Evolutionary conservation across 2,329 filamentous ascomycete species (phyloP).

Genomic region (Seiridium unicorne): DNA sequence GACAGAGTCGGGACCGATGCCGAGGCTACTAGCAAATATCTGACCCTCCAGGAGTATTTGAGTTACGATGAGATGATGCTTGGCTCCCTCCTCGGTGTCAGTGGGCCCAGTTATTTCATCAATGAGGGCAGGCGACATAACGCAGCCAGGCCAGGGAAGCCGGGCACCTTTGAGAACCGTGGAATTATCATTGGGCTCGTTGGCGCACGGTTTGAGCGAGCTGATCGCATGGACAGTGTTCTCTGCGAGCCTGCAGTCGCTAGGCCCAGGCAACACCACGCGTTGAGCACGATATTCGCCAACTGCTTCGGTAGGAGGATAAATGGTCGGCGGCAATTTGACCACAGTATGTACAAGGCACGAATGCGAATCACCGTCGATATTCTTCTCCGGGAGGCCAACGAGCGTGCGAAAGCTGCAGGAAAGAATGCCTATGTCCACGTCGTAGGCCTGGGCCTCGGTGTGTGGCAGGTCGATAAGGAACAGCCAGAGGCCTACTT

Average conservation of each 20-base stretch:
- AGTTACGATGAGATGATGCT: conserved; percentile 35
- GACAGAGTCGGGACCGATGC: conserved; percentile 23
- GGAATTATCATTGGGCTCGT: conserved; percentile 31
- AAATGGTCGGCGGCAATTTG: conserved; percentile 11
- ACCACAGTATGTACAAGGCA: conserved; percentile 20
- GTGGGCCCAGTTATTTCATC: conserved; percentile 27
- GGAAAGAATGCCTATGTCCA: conserved; percentile 25
- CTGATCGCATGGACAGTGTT: conserved; percentile 24
- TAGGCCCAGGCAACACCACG: conserved; percentile 14
- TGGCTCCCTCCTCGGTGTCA: conserved; percentile 27
- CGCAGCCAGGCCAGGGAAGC: neutral
- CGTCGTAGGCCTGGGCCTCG: conserved; percentile 30
- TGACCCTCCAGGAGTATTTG: conserved; percentile 23
- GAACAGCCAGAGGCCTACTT: conserved; percentile 19
- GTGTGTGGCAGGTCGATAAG: conserved; percentile 18
- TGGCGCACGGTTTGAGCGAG: conserved; percentile 28
- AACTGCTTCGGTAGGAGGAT: conserved; percentile 17
- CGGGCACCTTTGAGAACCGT: conserved; percentile 20
- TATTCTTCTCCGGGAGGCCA: conserved; percentile 27
- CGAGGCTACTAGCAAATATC: conserved; percentile 12
- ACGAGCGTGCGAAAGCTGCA: conserved; percentile 17
- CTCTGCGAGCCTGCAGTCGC: conserved; percentile 9
- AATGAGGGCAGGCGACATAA: conserved; percentile 27
- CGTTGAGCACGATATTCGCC: conserved; percentile 19
- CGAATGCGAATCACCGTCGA: conserved; percentile 24